phyloP scores from a whole-genome alignment of 257 asterid species.

The Solanum microdontum region DNA sequence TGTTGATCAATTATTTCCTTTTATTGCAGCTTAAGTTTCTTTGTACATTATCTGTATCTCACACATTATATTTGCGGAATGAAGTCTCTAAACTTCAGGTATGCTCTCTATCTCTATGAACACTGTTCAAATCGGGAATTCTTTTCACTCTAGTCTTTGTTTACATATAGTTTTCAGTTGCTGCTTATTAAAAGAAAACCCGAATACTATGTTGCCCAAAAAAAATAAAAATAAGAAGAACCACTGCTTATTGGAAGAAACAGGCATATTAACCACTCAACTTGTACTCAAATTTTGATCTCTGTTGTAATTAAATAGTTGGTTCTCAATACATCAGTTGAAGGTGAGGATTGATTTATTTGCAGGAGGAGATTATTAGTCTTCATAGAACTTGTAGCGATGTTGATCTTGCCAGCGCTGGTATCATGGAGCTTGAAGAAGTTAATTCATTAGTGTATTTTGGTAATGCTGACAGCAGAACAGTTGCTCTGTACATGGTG shows the following conservation, averaged over 20 bases:
- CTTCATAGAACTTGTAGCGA: conserved; percentile 37
- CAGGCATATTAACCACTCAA: background rate
- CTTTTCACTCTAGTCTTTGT: background rate
- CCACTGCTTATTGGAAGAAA: background rate
- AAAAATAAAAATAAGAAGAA: background rate
- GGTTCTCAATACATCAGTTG: background rate
- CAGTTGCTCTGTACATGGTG: conserved; percentile 58
- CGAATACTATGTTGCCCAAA: background rate
- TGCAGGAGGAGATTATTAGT: conserved; percentile 60
- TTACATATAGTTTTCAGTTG: background rate
- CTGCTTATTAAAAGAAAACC: background rate
- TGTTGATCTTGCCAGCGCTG: conserved; percentile 19
- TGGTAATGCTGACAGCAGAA: conserved; percentile 41
- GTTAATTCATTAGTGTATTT: conserved; percentile 25
- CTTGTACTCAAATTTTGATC: background rate
- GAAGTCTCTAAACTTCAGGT: conserved; percentile 71
- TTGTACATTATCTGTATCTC: conserved; percentile 36
- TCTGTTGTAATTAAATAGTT: background rate
- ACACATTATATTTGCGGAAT: conserved; percentile 36
- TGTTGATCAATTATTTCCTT: background rate
- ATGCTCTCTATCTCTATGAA: conserved; percentile 11
- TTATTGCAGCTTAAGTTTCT: conserved; percentile 46
- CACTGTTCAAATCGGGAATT: conserved; percentile 1
- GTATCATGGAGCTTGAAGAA: conserved; percentile 24
- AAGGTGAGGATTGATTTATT: conserved; percentile 2